Evolutionary conservation across 1,284 basidiomycete species (phyloP).

Genomic region (Xerocomus amazonicus): DNA sequence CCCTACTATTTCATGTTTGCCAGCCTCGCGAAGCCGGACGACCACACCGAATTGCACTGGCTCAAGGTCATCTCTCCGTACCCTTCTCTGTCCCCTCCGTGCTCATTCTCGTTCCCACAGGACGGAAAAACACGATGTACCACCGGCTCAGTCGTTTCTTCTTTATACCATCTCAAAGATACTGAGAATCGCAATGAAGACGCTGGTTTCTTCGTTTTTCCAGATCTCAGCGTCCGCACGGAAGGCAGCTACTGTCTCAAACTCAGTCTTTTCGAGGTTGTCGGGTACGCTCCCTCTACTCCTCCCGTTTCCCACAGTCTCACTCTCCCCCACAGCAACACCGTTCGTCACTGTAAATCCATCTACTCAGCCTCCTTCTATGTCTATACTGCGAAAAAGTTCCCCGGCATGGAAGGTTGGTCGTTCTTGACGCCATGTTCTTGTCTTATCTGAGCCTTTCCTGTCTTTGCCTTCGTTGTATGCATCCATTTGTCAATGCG

Average conservation of each 20-base stretch:
- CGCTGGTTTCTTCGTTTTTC: constrained; percentile 90
- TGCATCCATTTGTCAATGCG: constrained; percentile 10
- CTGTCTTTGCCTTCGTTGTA: constrained; percentile 12
- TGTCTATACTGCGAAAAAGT: constrained; percentile 92
- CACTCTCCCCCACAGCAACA: constrained; percentile 47
- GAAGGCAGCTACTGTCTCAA: constrained; percentile 88
- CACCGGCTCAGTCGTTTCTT: constrained; percentile 87
- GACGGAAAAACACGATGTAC: constrained; percentile 90
- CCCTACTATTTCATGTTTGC: constrained; percentile 97
- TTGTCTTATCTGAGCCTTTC: constrained; percentile 24
- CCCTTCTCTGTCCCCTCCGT: not conserved
- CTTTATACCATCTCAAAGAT: constrained; percentile 93
- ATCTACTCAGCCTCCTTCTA: constrained; percentile 86
- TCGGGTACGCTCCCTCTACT: constrained; percentile 57
- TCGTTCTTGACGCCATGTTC: constrained; percentile 1
- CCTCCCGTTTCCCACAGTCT: constrained; percentile 1
- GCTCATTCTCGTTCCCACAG: constrained; percentile 27
- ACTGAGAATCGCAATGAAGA: constrained; percentile 79
- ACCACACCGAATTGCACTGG: constrained; percentile 91
- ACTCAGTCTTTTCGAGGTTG: constrained; percentile 89
- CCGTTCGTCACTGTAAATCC: constrained; percentile 84
- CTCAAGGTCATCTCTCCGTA: constrained; percentile 54
- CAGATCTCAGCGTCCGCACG: constrained; percentile 82
- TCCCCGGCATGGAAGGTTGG: constrained; percentile 88
- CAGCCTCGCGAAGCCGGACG: constrained; percentile 80